These are phyloP conservation scores for Hondaea fermentalgiana DNA, from an alignment of 108 stramenopile species.

Conservation along the genomic window DNA sequence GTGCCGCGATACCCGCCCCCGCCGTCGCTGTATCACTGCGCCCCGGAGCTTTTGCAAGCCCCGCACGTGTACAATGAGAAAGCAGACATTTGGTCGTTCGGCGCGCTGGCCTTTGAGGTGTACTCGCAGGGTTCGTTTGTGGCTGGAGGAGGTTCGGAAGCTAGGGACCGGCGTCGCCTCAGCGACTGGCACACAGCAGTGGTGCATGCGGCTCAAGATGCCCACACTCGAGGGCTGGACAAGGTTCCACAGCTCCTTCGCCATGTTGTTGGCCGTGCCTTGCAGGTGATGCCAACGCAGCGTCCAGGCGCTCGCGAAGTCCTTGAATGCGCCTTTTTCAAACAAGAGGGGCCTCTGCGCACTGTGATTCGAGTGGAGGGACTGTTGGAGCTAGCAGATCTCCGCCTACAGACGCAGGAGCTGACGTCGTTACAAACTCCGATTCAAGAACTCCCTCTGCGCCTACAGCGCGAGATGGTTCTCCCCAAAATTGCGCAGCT, in stretches of 20 bases:
- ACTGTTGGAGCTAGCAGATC: background rate
- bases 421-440: background rate
- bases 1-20: background rate
- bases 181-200: background rate
- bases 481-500: background rate
- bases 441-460: background rate
- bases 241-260: background rate
- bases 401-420: background rate
- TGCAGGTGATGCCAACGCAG: background rate
- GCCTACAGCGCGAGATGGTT: background rate
- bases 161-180: background rate
- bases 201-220: background rate
- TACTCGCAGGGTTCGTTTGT: background rate
- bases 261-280: background rate
- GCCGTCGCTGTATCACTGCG: background rate
- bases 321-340: background rate
- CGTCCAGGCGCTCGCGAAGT: background rate
- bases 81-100: background rate
- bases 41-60: background rate
- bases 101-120: background rate
- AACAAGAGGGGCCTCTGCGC: background rate
- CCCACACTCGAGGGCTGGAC: background rate
- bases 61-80: background rate
- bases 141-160: background rate
- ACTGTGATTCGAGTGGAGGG: background rate